Conservation (phyloP, 805 yeast genomes). For the Metschnikowia koreensis region DNA sequence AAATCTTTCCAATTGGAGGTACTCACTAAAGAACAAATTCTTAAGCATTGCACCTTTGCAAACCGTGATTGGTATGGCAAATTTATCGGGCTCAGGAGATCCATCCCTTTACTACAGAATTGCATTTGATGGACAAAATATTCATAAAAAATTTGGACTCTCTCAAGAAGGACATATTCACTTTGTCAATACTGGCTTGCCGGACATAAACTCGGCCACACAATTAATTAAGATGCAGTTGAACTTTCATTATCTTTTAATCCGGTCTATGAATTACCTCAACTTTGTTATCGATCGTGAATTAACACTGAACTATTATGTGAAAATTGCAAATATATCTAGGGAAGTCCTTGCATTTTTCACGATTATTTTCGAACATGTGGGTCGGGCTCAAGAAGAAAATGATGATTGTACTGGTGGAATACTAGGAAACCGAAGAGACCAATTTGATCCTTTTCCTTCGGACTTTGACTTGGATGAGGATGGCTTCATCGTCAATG, state of each 20-base stretch:
- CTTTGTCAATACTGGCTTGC: slow-evolving; percentile 32
- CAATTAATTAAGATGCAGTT: slow-evolving; percentile 43
- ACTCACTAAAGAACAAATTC: slow-evolving; percentile 30
- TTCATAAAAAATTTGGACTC: slow-evolving; percentile 10
- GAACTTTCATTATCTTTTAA: slow-evolving; percentile 42
- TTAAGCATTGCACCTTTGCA: slow-evolving; percentile 27
- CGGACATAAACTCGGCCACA: slow-evolving; percentile 38
- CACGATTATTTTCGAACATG: slow-evolving; percentile 36
- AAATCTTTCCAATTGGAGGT: slow-evolving; percentile 42
- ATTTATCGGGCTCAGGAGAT: slow-evolving; percentile 19
- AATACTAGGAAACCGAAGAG: slow-evolving; percentile 1
- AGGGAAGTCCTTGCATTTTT: slow-evolving; percentile 40
- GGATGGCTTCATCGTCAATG: slow-evolving; percentile 46
- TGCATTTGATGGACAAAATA: slow-evolving; percentile 20
- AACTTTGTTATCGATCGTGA: slow-evolving; percentile 42
- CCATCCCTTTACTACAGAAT: slow-evolving; percentile 34
- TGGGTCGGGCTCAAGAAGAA: slow-evolving; percentile 20
- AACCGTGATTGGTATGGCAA: slow-evolving; percentile 31
- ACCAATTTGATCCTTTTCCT: slow-evolving; percentile 2
- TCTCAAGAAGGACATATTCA: slow-evolving; percentile 20
- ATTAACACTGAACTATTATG: slow-evolving; percentile 33
- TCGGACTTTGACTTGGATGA: slow-evolving; percentile 41
- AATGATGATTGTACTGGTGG: neutral
- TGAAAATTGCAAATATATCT: slow-evolving; percentile 36
- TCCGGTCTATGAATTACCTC: slow-evolving; percentile 42